A percentile compares a stretch with the other conserved stretches of the same genome.
phyloP scores from a whole-genome alignment of 2,329 filamentous ascomycete genomes.

The Phialemoniopsis sp. region DNA sequence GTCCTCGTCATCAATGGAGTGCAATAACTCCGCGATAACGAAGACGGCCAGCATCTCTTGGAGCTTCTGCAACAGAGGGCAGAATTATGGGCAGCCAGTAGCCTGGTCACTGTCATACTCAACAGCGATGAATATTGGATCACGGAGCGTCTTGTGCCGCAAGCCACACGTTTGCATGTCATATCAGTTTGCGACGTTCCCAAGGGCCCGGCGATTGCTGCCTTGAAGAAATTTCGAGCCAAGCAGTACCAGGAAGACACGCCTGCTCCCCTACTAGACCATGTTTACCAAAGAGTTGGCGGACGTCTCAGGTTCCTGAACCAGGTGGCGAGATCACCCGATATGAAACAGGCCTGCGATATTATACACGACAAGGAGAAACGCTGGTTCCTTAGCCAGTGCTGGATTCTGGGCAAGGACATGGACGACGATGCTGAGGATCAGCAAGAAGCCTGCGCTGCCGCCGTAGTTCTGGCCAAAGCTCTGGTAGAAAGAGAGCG shows the following conservation, averaged over 20 bases:
- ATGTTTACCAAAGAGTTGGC: constrained; percentile 50
- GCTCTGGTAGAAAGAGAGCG: constrained; percentile 46
- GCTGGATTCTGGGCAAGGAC: constrained; percentile 61
- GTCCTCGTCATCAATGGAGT: constrained; percentile 65
- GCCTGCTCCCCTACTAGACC: constrained; percentile 31
- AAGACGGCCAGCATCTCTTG: constrained; percentile 61
- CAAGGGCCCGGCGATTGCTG: constrained; percentile 40
- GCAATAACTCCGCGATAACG: constrained; percentile 63
- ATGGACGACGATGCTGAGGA: constrained; percentile 60
- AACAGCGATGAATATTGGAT: constrained; percentile 58
- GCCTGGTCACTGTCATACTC: constrained; percentile 57
- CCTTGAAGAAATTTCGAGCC: constrained; percentile 42
- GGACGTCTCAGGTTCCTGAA: constrained; percentile 49
- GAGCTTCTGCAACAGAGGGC: constrained; percentile 69
- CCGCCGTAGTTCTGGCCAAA: constrained; percentile 55
- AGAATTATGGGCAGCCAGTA: constrained; percentile 69
- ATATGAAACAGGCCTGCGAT: constrained; percentile 47
- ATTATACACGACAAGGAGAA: constrained; percentile 60
- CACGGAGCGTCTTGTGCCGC: constrained; percentile 49
- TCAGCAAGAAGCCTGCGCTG: constrained; percentile 50
- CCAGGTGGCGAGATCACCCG: constrained; percentile 44
- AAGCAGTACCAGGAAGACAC: constrained; percentile 40
- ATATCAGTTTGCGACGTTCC: constrained; percentile 47
- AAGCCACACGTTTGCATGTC: constrained; percentile 51
- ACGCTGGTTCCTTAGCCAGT: constrained; percentile 65